Base-by-base conservation (phyloP, 2,329 filamentous ascomycete species). In the Thermoascus crustaceus region DNA sequence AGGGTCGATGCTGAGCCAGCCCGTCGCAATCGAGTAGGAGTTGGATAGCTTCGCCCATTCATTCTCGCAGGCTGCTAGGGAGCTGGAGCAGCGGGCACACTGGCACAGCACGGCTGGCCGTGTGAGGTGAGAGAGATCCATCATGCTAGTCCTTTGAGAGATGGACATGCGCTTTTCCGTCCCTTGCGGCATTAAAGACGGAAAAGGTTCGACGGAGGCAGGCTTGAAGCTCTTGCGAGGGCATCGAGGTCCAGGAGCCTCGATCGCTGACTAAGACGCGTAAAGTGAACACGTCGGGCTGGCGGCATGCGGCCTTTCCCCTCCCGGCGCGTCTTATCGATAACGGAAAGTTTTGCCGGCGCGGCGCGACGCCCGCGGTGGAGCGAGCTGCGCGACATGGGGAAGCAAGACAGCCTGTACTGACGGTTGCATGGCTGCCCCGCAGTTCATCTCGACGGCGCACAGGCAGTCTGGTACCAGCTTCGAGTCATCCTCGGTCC, bases 41-140 rank as follows among this genome's bases (percentile, higher is more conserved):
- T 49, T 56, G 17, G 58, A 61, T n/a, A 63, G 41, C 34, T 52
- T 58, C 7, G 54, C 58, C 59, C 59, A 63, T 39, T 61, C 59
- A 34, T 63, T 63, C 46, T 63, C 59, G 13, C 61, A 47, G n/a
- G 54, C 59, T 4, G 58, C 59, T 31, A 63, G 46, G 17, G 59
- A 61, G 43, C 58, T 62, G n/a, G 57, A 60, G 39, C 59, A 63
- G 32, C 57, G 51, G 16, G 48, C 47, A 36, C 59, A 63, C 42
- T 61, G 57, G 34, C 55, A 52, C 11, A 61, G 42, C n/a, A 63
- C 54, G n/a, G 58, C 55, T 6, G 59, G 58, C 17, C 58, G 50
- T 20, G 53, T 53, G 4, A 62, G 49, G 39, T 43, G 48, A 19
- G 53, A 49, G n/a, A 62, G 43, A 46, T 58, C 57, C 58, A 62